Evolutionary conservation across 2,329 filamentous ascomycete genomes (phyloP).

Genomic region (Trichophyton verrucosum): DNA sequence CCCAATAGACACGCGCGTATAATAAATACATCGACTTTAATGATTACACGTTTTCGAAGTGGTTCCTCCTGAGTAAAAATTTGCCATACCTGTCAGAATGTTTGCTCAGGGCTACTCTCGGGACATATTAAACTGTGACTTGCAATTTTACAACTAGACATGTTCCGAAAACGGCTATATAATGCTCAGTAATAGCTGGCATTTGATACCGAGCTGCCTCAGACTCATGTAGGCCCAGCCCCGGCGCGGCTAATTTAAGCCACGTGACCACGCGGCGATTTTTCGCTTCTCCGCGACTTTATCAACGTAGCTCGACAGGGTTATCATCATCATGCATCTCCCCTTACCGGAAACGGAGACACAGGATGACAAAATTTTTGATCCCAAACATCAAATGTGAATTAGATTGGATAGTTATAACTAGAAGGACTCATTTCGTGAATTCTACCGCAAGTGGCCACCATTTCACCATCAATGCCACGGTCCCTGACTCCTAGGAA

Average conservation of each 20-base stretch:
- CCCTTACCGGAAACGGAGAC: background rate
- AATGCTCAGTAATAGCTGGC: too few relatives aligned
- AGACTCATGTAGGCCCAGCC: too few relatives aligned
- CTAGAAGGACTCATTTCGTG: background rate
- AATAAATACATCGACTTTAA: background rate
- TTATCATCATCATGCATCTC: background rate
- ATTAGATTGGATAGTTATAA: background rate
- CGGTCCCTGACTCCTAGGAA: background rate
- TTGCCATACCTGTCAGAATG: too few relatives aligned
- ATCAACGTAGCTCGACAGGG: background rate
- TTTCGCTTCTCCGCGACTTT: background rate
- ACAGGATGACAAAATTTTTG: background rate
- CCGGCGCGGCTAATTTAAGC: background rate
- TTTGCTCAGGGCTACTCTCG: background rate
- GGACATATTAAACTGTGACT: too few relatives aligned
- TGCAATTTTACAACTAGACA: too few relatives aligned
- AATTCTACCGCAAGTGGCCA: background rate
- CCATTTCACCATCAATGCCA: slow-evolving; percentile 1
- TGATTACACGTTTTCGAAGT: background rate
- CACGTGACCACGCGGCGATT: background rate
- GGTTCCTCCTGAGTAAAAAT: too few relatives aligned
- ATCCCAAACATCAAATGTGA: background rate
- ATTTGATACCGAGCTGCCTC: too few relatives aligned
- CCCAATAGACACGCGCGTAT: background rate
- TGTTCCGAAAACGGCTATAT: too few relatives aligned